These are phyloP conservation scores for Linaria vulgaris DNA, from an alignment of 257 asterid genomes.

Conservation along the genomic window DNA sequence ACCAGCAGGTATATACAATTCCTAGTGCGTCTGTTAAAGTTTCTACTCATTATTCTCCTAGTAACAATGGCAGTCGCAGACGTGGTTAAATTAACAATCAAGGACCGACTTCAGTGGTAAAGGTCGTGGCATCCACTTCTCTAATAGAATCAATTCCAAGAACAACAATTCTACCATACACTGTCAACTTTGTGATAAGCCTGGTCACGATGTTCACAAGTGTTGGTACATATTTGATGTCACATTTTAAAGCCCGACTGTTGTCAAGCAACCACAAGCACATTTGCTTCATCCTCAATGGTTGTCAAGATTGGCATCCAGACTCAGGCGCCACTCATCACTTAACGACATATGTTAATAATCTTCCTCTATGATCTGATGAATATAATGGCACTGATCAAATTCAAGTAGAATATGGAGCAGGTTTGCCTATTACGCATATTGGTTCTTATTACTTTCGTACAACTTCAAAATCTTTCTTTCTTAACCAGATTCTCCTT, in stretches of 20 bases:
- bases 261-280: too few relatives aligned
- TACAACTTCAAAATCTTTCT: not conserved
- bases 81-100: too few relatives aligned
- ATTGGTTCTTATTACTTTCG: not conserved
- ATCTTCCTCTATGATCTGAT: not conserved
- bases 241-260: not conserved
- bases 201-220: not conserved
- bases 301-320: not conserved
- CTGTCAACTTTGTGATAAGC: not conserved
- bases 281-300: too few relatives aligned
- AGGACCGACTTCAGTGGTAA: too few relatives aligned
- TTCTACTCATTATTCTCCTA: too few relatives aligned
- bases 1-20: not conserved
- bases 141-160: too few relatives aligned
- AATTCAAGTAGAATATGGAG: not conserved
- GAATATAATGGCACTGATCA: too few relatives aligned
- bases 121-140: not conserved
- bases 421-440: not conserved
- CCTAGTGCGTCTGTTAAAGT: not conserved
- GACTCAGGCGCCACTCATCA: not conserved
- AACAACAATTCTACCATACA: too few relatives aligned
- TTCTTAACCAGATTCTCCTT: not conserved
- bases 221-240: not conserved
- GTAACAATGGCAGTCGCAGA: not conserved
- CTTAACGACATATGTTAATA: not conserved